Percentiles rank a stretch among this genome's conserved stretches.
Evolutionary conservation across 2,329 filamentous ascomycete genomes (phyloP).

Genomic region (Cladosporium sp.): DNA sequence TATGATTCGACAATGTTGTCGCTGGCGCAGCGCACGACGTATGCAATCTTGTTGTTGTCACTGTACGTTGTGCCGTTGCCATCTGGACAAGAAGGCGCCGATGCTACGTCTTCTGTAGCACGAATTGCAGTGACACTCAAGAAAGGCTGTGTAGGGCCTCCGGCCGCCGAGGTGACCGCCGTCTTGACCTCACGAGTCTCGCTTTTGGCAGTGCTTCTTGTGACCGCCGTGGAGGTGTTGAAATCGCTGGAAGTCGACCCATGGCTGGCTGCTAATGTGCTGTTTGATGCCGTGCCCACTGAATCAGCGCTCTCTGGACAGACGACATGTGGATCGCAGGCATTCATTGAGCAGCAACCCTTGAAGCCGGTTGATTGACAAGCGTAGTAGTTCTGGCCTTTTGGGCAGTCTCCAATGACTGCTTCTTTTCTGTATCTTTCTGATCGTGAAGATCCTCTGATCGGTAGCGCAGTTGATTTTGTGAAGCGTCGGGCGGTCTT

Average conservation of each 20-base stretch:
- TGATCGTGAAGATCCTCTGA: constrained; percentile 7
- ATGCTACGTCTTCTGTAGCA: neutral
- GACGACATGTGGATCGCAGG: constrained; percentile 20
- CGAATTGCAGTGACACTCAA: neutral
- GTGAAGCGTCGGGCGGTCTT: constrained; percentile 7
- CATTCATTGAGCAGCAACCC: constrained; percentile 25
- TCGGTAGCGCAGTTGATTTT: neutral
- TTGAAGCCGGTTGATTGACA: constrained; percentile 20
- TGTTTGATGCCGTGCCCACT: constrained; percentile 1
- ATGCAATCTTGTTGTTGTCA: constrained; percentile 23
- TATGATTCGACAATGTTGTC: constrained; percentile 24
- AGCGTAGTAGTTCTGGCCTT: constrained; percentile 8
- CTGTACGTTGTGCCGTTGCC: constrained; percentile 22
- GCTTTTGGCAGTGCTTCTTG: constrained; percentile 11
- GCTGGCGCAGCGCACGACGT: constrained; percentile 26
- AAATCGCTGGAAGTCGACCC: constrained; percentile 17
- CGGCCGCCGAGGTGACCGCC: neutral
- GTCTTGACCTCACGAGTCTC: constrained; percentile 11
- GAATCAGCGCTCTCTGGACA: constrained; percentile 16
- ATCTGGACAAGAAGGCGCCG: constrained; percentile 22
- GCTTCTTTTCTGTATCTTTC: constrained; percentile 8
- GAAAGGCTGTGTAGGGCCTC: neutral
- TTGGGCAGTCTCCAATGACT: neutral
- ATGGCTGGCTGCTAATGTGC: neutral
- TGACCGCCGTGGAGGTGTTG: constrained; percentile 15